Base-by-base conservation (phyloP, 192 early-diverging fungal genomes). In the Coemansia sp. region DNA sequence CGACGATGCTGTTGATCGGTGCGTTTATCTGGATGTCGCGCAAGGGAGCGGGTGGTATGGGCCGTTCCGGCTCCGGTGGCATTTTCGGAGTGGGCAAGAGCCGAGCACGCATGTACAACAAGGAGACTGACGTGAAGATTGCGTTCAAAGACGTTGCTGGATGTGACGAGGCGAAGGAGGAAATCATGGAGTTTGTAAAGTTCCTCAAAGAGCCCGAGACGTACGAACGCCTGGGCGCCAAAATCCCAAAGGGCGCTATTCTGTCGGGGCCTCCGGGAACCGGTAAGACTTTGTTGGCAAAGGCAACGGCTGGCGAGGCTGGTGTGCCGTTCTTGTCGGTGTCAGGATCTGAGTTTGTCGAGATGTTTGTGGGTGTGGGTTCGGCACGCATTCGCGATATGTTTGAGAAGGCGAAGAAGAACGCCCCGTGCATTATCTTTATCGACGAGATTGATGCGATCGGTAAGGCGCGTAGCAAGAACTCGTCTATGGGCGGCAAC, bases 101-200 rank as follows among this genome's bases (percentile, higher is more conserved):
- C 51, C 87, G 91, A 38, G 97, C 97, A 21, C 93, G 92, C 76
- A 79, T 99, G 83, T 99, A 89, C 82, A 99, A 98, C 85, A 92
- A 96, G 70, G 95, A 99, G 72, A 92, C 89, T 1, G 92, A 96
- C 42, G 90, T 99, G 55, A 87, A 92, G 61, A 92, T 99, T 44
- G 96, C 96, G 67, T 99, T 99, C 78, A 97, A 96, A 85, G 96
- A 99, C 74, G 96, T 99, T 1, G 97, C 97, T 10, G 97, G 97
- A 8, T 93, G 93, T 77, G 96, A 99, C 83, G 97, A 99, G 70
- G 97, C 96, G 42, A 99, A 99, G 84, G 89, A 93, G 67, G 97
- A 99, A 81, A 99, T 99, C 54, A 99, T 99, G 97, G 97, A 99
- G 85, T 99, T 99, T 90, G 97, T 99, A 58, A 97, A 97, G 81